These are phyloP conservation scores for Neurospora terricola DNA, from an alignment of 495 filamentous ascomycete genomes.

Conservation along the genomic window DNA sequence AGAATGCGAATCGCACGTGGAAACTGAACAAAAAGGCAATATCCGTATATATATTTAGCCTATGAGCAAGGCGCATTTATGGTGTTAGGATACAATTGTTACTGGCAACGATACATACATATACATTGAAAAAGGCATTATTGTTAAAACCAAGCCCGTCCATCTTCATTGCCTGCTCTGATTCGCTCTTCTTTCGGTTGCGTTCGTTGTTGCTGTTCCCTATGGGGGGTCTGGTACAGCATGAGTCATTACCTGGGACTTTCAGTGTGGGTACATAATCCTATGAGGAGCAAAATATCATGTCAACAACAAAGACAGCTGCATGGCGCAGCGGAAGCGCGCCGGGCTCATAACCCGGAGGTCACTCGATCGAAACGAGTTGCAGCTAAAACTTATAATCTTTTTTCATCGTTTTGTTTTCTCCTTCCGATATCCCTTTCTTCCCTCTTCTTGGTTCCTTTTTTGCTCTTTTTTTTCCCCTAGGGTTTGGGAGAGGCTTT, in stretches of 20 bases:
- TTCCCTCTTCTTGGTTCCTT: background rate
- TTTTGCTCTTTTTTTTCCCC: too few species aligned
- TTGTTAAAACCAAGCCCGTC: background rate
- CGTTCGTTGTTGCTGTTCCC: background rate
- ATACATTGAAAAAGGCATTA: background rate
- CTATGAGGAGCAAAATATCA: accelerated
- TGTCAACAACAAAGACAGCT: background rate
- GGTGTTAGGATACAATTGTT: background rate
- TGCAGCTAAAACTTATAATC: background rate
- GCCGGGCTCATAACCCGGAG: constrained; percentile 8
- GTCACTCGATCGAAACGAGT: constrained; percentile 10
- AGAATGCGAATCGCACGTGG: too few species aligned
- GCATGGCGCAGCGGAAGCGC: constrained; percentile 8
- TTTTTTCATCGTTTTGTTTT: background rate
- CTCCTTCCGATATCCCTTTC: background rate
- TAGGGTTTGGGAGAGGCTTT: too few species aligned
- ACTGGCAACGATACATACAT: background rate
- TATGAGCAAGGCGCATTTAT: background rate
- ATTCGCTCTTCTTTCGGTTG: background rate
- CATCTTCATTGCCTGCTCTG: background rate
- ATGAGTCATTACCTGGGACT: too few species aligned
- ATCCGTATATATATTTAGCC: background rate
- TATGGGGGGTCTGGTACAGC: background rate
- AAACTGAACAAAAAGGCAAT: background rate
- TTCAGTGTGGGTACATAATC: background rate